Conservation (phyloP, 148 eudicot species). For the Chenopodium berlandieri region DNA sequence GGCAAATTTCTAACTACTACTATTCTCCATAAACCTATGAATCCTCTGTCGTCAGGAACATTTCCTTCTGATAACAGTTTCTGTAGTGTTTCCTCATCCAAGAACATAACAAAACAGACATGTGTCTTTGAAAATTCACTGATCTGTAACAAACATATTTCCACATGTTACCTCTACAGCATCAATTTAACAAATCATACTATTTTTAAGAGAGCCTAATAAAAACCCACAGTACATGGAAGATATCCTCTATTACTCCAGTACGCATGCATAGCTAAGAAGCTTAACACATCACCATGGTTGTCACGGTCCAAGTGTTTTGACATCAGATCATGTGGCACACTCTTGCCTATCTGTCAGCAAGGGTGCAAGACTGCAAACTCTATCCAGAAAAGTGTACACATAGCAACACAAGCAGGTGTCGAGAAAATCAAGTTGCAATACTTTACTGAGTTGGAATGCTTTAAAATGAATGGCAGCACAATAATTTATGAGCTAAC, state of each 20-base stretch:
- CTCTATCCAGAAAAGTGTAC: too few relatives aligned
- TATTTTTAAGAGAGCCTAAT: neutral
- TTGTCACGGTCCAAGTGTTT: neutral
- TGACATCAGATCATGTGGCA: too few relatives aligned
- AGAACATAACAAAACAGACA: slow-evolving; percentile 93
- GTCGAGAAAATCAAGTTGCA: too few relatives aligned
- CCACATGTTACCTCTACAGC: neutral
- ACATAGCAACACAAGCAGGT: too few relatives aligned
- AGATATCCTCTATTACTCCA: neutral
- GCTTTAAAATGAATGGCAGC: too few relatives aligned
- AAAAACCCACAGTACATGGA: neutral
- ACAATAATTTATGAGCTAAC: too few relatives aligned
- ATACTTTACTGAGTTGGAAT: too few relatives aligned
- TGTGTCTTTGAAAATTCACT: slow-evolving; percentile 84
- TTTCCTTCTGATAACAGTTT: slow-evolving; percentile 75
- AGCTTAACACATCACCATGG: neutral
- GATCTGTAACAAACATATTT: slow-evolving; percentile 56
- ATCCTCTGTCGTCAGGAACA: slow-evolving; percentile 68
- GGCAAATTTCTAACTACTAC: slow-evolving; percentile 78
- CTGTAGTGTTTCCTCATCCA: slow-evolving; percentile 71
- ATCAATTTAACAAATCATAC: neutral
- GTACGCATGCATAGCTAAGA: neutral
- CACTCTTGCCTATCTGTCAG: too few relatives aligned
- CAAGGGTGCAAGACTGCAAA: too few relatives aligned
- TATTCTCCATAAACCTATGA: slow-evolving; percentile 85